Conservation (phyloP, 495 filamentous ascomycete genomes). For the Penicillium turbatum region DNA sequence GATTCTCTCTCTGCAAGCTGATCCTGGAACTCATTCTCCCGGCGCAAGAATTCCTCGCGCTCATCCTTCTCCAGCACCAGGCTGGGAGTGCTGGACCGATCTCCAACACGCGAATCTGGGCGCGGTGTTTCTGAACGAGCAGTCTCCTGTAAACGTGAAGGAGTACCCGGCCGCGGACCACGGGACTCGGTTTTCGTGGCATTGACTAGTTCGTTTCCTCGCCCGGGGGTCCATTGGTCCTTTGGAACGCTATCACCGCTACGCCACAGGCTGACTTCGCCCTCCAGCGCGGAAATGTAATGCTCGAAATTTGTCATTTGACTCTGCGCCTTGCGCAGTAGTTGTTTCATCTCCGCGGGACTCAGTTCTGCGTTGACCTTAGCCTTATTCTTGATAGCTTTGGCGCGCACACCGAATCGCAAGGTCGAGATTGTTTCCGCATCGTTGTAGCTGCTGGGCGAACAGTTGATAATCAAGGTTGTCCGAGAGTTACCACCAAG, state of each 20-base stretch:
- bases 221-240: conserved; percentile 69
- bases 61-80: conserved; percentile 92
- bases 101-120: conserved; percentile 78
- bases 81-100: conserved; percentile 82
- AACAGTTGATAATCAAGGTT: conserved; percentile 97
- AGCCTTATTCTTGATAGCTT: conserved; percentile 99
- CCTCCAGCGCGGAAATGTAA: conserved; percentile 80
- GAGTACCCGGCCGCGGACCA: conserved; percentile 68
- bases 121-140: conserved; percentile 58
- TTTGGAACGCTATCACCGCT: conserved; percentile 82
- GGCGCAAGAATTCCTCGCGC: conserved; percentile 88
- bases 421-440: conserved; percentile 90
- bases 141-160: conserved; percentile 64
- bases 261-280: conserved; percentile 82
- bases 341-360: conserved; percentile 84
- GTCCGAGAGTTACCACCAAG: conserved; percentile 96
- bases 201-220: conserved; percentile 53
- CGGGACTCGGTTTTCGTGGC: conserved; percentile 56
- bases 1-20: conserved; percentile 91
- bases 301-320: conserved; percentile 84
- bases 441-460: conserved; percentile 97
- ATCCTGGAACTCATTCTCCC: conserved; percentile 96
- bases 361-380: conserved; percentile 99
- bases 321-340: conserved; percentile 84
- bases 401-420: conserved; percentile 92